phyloP scores from a whole-genome alignment of 148 eudicot genomes.

The Nepenthes gracilis region DNA sequence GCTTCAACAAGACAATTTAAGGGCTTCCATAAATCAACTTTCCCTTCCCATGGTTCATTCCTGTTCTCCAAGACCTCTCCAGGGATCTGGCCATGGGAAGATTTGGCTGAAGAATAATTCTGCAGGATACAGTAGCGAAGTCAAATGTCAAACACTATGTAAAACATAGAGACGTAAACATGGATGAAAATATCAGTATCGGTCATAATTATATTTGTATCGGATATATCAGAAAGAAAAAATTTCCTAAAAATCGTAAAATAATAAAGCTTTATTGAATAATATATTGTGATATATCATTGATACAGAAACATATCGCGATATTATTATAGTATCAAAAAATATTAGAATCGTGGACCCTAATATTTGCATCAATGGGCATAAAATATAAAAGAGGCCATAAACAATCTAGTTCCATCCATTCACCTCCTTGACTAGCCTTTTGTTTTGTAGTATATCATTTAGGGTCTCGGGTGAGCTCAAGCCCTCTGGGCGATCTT shows the following conservation, averaged over 20 bases:
- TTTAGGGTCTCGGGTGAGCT: conserved; percentile 71
- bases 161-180: no score
- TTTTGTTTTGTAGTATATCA: conserved; percentile 48
- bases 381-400: no score
- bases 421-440: conserved; percentile 41
- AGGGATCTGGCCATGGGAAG: conserved; percentile 29
- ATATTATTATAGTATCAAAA: no score
- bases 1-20: conserved; percentile 79
- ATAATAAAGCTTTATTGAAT: no score
- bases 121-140: conserved; percentile 16
- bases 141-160: not conserved
- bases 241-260: not conserved
- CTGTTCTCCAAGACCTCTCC: conserved; percentile 32
- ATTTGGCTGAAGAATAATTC: conserved; percentile 48
- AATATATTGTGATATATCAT: no score
- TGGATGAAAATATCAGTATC: no score
- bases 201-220: no score
- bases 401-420: not conserved
- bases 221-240: not conserved
- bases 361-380: no score
- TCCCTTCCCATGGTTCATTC: conserved; percentile 46
- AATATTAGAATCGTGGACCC: no score
- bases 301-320: no score
- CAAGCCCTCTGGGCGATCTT: conserved; percentile 46
- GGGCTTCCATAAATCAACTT: conserved; percentile 77